Conservation (phyloP, 805 yeast genomes). For the Wickerhamia fluorescens region DNA sequence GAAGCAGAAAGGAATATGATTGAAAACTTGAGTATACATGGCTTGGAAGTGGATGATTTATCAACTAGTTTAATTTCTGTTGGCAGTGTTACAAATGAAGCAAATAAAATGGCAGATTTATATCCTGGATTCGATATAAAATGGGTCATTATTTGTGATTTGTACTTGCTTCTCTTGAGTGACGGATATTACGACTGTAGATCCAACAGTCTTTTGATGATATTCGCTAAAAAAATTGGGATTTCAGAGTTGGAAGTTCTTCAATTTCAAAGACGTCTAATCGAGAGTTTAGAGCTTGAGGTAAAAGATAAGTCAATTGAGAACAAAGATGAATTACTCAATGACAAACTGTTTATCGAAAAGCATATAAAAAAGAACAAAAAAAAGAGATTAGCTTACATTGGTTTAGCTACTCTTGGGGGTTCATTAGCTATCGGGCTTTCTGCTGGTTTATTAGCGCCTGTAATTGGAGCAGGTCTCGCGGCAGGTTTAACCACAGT, state of each 20-base stretch:
- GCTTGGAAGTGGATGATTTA: conserved; percentile 68
- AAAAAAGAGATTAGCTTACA: conserved; percentile 68
- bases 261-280: conserved; percentile 85
- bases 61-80: conserved; percentile 47
- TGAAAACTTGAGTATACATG: conserved; percentile 77
- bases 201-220: conserved; percentile 69
- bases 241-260: conserved; percentile 61
- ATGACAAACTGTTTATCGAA: conserved; percentile 72
- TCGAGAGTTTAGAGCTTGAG: conserved; percentile 85
- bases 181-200: conserved; percentile 88
- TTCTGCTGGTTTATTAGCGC: conserved; percentile 93
- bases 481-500: conserved; percentile 96
- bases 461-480: conserved; percentile 96
- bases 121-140: conserved; percentile 51
- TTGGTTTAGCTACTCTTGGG: conserved; percentile 93
- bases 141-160: conserved; percentile 92
- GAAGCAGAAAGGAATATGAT: conserved; percentile 84
- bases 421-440: conserved; percentile 92
- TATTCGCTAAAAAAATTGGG: conserved; percentile 57
- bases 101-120: conserved; percentile 4
- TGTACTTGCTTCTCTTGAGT: conserved; percentile 70
- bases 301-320: conserved; percentile 43
- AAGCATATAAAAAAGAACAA: conserved; percentile 61
- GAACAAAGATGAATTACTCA: conserved; percentile 61
- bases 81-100: conserved; percentile 4